Percentiles rank a stretch among this genome's conserved stretches.
Evolutionary conservation across 768 basidiomycete species (phyloP).

Genomic region (Amanita rimosa): DNA sequence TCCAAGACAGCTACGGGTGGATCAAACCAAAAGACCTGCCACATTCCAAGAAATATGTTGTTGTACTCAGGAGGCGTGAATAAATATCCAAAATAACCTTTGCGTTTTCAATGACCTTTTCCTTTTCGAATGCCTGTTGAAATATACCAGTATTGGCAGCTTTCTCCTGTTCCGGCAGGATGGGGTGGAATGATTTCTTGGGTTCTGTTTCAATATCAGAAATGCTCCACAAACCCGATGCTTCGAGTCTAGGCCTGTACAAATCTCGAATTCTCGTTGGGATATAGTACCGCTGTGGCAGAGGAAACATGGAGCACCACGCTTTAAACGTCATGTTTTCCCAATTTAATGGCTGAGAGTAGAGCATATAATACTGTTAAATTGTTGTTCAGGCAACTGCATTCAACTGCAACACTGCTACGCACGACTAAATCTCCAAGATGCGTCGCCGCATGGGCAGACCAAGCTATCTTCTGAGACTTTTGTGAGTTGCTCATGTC

Average conservation of each 20-base stretch:
- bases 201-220: constrained; percentile 30
- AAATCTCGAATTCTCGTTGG: constrained; percentile 48
- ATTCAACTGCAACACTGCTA: constrained; percentile 7
- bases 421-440: constrained; percentile 66
- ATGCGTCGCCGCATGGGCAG: constrained; percentile 51
- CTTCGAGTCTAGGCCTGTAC: constrained; percentile 47
- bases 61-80: constrained; percentile 37
- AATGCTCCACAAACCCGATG: constrained; percentile 50
- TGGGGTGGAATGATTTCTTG: constrained; percentile 28
- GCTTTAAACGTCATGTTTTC: constrained; percentile 38
- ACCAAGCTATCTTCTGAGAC: constrained; percentile 50
- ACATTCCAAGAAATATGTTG: constrained; percentile 35
- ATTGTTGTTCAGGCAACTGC: constrained; percentile 2
- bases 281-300: constrained; percentile 69
- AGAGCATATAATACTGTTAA: constrained; percentile 50
- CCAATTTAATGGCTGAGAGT: constrained; percentile 56
- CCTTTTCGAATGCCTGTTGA: constrained; percentile 47
- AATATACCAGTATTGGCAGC: constrained; percentile 24
- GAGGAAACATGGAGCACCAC: constrained; percentile 43
- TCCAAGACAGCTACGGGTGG: not conserved
- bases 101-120: constrained; percentile 57
- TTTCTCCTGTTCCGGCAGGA: constrained; percentile 18
- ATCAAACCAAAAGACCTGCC: constrained; percentile 27
- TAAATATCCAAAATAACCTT: constrained; percentile 47
- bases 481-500: constrained; percentile 33